Evolutionary conservation across 148 eudicot species (phyloP).

Genomic region (Simmondsia chinensis): DNA sequence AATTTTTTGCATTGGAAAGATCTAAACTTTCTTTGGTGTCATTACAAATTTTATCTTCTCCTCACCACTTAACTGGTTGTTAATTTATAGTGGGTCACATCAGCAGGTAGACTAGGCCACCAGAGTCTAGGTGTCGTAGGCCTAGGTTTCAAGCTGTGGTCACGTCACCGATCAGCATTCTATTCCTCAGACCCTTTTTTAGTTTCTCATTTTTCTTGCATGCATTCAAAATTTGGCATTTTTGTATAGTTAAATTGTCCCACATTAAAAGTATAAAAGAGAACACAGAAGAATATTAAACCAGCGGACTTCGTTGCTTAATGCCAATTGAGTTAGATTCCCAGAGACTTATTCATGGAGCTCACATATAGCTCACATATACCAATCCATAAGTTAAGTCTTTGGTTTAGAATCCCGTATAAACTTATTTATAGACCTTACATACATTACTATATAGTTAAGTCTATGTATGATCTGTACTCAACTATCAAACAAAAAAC

Average conservation of each 20-base stretch:
- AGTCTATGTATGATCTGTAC: too few species aligned
- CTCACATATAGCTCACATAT: too few species aligned
- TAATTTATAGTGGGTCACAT: slow-evolving; percentile 64
- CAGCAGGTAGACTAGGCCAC: slow-evolving; percentile 32
- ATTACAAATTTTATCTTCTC: background rate
- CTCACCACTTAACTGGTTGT: slow-evolving; percentile 24
- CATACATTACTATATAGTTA: too few species aligned
- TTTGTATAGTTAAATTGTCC: background rate
- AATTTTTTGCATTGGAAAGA: background rate
- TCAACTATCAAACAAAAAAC: too few species aligned
- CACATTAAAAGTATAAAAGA: too few species aligned
- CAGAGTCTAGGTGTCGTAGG: slow-evolving; percentile 14
- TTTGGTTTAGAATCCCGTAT: too few species aligned
- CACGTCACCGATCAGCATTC: slow-evolving; percentile 18
- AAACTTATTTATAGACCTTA: too few species aligned
- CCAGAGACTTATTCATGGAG: too few species aligned
- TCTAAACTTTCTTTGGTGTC: background rate
- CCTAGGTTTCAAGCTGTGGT: slow-evolving; percentile 26
- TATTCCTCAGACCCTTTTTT: background rate
- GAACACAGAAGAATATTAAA: too few species aligned
- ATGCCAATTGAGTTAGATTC: too few species aligned
- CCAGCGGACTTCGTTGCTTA: too few species aligned
- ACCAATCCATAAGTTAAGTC: too few species aligned
- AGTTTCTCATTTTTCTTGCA: background rate
- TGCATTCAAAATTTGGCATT: background rate